Evolutionary conservation across 139 green algal genomes (phyloP), one percentile per base, ranked within the genome.

Genomic region (Chlorella sp.): DNA sequence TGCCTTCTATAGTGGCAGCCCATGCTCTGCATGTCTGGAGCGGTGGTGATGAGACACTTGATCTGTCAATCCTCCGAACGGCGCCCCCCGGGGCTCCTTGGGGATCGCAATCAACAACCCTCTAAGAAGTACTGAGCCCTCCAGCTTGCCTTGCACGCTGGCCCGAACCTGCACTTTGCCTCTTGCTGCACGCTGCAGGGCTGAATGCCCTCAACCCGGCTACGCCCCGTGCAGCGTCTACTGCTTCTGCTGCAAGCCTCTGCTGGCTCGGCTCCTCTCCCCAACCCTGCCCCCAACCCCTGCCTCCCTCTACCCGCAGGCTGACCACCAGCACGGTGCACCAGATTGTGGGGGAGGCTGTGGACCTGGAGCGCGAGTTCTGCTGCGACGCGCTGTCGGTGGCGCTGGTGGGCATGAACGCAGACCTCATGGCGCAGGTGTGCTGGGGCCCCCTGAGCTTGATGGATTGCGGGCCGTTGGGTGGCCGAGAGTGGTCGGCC

Each of bases 341-440:
- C 28, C 26, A 44, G 21, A 95, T 96, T 73, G 92, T 96, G 60
- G 69, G 36, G 15, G 87, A 95, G 44, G 89, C 93, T 20, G 94
- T 96, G 64, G 88, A 89, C 7, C 90, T 95, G 68, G 94, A 96
- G 88, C 87, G 87, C 39, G 93, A 93, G 78, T 96, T 95, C 78
- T 89, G 89, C 76, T 93, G 89, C 87, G 90, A 95, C 16, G 88
- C 93, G 23, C 90, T 96, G 30, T 83, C 74, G 47, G 80, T 87
- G 18, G 67, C 86, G n/a, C 88, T 96, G 44, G 86, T 96, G n/a
- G 94, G 94, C 71, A 96, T 96, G 92, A 96, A 96, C 68, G 87
- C 87, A 4, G 87, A 86, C 23, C 72, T 95, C 28, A 96, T 96
- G 94, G 85, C 73, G 21, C 70, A 93, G 81, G 81, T 85, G 81